A percentile compares a stretch with the other conserved stretches of the same genome.
These are phyloP conservation scores for Delphinella strobiligena DNA, from an alignment of 2,329 filamentous ascomycete genomes.

Conservation along the genomic window DNA sequence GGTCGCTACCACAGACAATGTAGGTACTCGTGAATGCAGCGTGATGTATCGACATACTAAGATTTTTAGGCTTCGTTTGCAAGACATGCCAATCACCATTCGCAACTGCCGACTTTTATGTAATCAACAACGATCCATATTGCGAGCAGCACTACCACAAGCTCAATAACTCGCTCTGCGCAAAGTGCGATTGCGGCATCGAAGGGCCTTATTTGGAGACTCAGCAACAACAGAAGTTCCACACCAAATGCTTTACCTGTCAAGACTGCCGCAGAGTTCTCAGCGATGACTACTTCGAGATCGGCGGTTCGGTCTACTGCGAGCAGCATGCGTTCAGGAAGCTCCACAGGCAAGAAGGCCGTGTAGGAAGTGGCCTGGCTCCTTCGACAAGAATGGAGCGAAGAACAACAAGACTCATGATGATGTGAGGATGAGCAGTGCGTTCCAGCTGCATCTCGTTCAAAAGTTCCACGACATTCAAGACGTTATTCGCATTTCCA, in stretches of 20 bases:
- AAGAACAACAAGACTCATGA: conserved; percentile 23
- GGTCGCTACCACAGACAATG: conserved; percentile 92
- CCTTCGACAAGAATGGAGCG: conserved; percentile 16
- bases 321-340: conserved; percentile 64
- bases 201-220: conserved; percentile 91
- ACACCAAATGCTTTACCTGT: conserved; percentile 78
- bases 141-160: conserved; percentile 89
- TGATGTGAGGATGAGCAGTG: conserved; percentile 17
- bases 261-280: conserved; percentile 63
- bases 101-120: conserved; percentile 81
- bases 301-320: conserved; percentile 68
- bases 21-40: conserved; percentile 5
- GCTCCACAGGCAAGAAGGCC: conserved; percentile 1
- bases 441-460: no score
- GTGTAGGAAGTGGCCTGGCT: conserved; percentile 5
- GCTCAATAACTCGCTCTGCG: conserved; percentile 77
- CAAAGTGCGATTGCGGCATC: conserved; percentile 69
- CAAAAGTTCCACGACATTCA: no score
- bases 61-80: conserved; percentile 57
- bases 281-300: conserved; percentile 81
- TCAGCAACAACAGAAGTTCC: conserved; percentile 62
- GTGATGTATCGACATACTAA: conserved; percentile 5
- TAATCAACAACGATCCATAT: conserved; percentile 75
- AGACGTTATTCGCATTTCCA: background rate
- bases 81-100: conserved; percentile 72